Percentiles rank a stretch among this genome's conserved stretches.
These are phyloP conservation scores for Phyllosticta capitalensis DNA, from an alignment of 2,329 filamentous ascomycete species.

Conservation along the genomic window DNA sequence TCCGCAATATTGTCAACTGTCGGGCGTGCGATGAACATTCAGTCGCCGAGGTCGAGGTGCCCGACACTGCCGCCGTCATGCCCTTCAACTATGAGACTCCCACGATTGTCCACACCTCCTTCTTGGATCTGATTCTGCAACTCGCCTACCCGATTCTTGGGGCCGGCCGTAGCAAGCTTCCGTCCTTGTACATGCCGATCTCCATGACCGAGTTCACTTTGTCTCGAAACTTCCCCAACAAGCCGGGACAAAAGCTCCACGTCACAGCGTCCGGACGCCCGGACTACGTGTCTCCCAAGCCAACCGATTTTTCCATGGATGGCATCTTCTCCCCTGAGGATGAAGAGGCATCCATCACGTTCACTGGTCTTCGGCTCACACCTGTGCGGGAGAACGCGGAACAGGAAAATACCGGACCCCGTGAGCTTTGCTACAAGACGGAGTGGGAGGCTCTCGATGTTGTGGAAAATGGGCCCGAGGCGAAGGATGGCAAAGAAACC, in stretches of 20 bases:
- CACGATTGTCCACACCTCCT: constrained; percentile 6
- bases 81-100: constrained; percentile 4
- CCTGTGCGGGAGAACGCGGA: not conserved
- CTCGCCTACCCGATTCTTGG: constrained; percentile 7
- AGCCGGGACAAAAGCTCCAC: not conserved
- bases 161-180: constrained; percentile 1
- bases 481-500: not conserved
- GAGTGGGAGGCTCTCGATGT: constrained; percentile 1
- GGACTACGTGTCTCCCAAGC: not conserved
- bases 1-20: constrained; percentile 4
- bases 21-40: not conserved
- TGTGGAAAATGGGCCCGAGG: not conserved
- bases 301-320: constrained; percentile 1
- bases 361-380: not conserved
- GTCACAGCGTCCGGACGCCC: not conserved
- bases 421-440: constrained; percentile 6
- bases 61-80: constrained; percentile 5
- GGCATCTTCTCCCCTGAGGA: not conserved
- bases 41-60: not conserved
- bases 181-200: constrained; percentile 7
- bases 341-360: not conserved
- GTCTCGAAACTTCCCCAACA: not conserved
- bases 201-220: not conserved
- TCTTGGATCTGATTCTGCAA: constrained; percentile 8
- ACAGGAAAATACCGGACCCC: not conserved